Evolutionary conservation across 768 basidiomycete species (phyloP).

Genomic region (Rhodotorula toruloides): DNA sequence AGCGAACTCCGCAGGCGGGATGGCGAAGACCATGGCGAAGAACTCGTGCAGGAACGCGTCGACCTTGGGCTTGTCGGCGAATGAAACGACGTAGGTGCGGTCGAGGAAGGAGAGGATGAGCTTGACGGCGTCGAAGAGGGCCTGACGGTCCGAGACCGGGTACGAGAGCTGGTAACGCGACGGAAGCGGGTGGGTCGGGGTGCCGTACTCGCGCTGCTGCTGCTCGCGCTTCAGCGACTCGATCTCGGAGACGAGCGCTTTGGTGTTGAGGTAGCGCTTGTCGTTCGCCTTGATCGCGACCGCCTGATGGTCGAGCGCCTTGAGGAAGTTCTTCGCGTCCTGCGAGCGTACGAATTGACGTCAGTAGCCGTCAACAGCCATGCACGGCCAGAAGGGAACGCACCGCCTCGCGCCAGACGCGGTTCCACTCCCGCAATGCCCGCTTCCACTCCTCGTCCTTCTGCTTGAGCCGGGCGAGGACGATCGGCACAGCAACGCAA

Average conservation of each 20-base stretch:
- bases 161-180: conserved; percentile 71
- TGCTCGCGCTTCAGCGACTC: conserved; percentile 64
- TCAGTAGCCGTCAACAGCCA: not conserved
- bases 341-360: not conserved
- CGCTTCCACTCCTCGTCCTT: conserved; percentile 98
- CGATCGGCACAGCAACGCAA: conserved; percentile 81
- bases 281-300: conserved; percentile 91
- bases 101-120: conserved; percentile 87
- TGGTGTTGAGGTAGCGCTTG: conserved; percentile 83
- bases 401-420: conserved; percentile 85
- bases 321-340: conserved; percentile 96
- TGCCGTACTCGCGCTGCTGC: conserved; percentile 53
- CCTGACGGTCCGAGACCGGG: conserved; percentile 66
- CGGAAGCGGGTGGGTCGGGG: conserved; percentile 40
- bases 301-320: conserved; percentile 92
- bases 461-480: conserved; percentile 76
- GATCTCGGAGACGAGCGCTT: conserved; percentile 73
- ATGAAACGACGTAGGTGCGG: conserved; percentile 59
- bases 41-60: conserved; percentile 81
- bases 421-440: conserved; percentile 88
- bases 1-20: conserved; percentile 24
- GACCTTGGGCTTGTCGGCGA: conserved; percentile 68
- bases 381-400: not conserved
- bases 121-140: conserved; percentile 76
- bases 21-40: conserved; percentile 54